Evolutionary conservation across 163 green algal species (phyloP), one percentile per base, ranked within the genome.

Genomic region (Picocystis sp.): DNA sequence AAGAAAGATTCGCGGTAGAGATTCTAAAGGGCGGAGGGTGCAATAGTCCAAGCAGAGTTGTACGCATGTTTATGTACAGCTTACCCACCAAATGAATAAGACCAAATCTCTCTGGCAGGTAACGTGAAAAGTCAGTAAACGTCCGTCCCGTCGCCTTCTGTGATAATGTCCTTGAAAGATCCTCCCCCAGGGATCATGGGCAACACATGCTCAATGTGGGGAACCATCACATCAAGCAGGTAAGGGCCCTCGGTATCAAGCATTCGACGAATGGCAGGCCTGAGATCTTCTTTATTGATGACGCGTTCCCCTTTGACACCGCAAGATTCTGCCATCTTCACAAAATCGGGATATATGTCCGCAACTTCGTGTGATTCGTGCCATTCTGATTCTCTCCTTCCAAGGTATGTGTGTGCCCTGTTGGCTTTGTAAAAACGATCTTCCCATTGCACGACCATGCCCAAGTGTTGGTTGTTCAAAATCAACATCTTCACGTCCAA

Each of bases 361-460:
- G 64, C 62, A 54, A 87, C 48, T 83, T 75, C 47, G 72, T 56
- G 45, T 3, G 62, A 77, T 11, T 63, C 47, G 52, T 78, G 71
- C 65, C 68, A 84, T 29, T 52, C 21, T 22, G 58, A 19, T 44
- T 92, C 83, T 9, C 66, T 57, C 41, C 79, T 72, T 43, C 90
- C 90, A 46, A 99, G 74, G 71, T 96, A 99, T 0, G 90, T 99
- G 74, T 99, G 90, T 2, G 83, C 89, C 42, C 88, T 75, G 75
- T 97, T 98, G 19, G 77, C 79, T 78, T 96, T 94, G 81, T 99
- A 99, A 69, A 99, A 98, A 46, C 89, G 72, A 64, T 98, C 90
- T 74, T 99, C 90, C 91, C 91, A 99, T 72, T 94, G 86, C 65
- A 97, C 78, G 19, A 99, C 91, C 91, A 99, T 99, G 58, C 91